Base-by-base conservation (phyloP, 148 eudicot genomes). In the Amaranthus cruentus region DNA sequence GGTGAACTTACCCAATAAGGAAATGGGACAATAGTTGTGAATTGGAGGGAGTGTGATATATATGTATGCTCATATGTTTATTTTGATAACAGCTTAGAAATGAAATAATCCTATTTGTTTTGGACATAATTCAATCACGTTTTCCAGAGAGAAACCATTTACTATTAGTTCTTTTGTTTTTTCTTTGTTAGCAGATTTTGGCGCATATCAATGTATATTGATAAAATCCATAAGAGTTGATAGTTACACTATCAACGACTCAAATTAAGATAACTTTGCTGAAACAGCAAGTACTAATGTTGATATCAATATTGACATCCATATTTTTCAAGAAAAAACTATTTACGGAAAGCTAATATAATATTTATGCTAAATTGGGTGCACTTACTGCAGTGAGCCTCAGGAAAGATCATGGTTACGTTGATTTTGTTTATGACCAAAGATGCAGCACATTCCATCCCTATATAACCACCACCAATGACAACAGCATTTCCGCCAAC, bases 361-460 rank as follows among this genome's bases (percentile, higher is more conserved):
- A 67, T 49, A 50, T 15, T 50, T 50, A 6, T 3, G 7, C 63
- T 4, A 44, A 13, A 65, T 47, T 0, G 72, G 21, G 10, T 67
- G 9, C 15, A 67, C 99, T 85, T 82, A 95, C 99, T 95, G 82
- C 92, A 92, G 72, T 95, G 99, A 47, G 79, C 88, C 81, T 92
- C 97, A 2, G 97, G 99, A 69, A 95, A 95, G 75, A 95, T 97
- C 99, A 95, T 95, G 62, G 99, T 88, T 68, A 88, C 99, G 63
- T 88, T 87, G 71, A 92, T 87, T 85, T 95, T 95, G 88, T 90
- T 92, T 69, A 95, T 88, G 72, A 86, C 99, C 85, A 95, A 84
- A 56, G 99, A 95, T 51, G 99, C 99, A 70, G 99, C 92, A 85
- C 96, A 92, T 76, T 95, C 99, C 99, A 95, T 95, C 74, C 97